Conservation (phyloP, 768 basidiomycete genomes). For the Rhodotorula diobovata region DNA sequence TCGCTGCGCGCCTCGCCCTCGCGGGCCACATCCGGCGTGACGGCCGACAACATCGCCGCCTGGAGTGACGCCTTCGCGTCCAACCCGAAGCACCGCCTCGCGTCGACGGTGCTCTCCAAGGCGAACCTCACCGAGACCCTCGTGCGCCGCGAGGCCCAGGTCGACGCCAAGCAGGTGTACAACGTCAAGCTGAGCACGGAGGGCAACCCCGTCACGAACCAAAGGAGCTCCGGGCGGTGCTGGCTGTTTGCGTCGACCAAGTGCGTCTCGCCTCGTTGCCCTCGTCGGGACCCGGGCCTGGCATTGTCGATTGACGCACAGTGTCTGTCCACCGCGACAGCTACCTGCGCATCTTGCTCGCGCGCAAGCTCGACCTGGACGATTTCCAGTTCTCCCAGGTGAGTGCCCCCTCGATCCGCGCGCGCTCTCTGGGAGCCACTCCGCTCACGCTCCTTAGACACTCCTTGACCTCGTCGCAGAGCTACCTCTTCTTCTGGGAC, state of each 20-base stretch:
- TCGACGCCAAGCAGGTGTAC: conserved; percentile 44
- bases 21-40: conserved; percentile 26
- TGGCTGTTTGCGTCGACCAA: conserved; percentile 91
- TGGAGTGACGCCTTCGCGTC: conserved; percentile 43
- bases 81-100: conserved; percentile 25
- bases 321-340: not conserved
- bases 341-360: conserved; percentile 65
- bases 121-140: conserved; percentile 44
- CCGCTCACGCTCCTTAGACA: too few species aligned
- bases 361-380: conserved; percentile 67
- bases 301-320: too few species aligned
- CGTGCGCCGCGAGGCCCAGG: conserved; percentile 40
- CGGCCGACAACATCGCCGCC: conserved; percentile 32
- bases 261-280: conserved; percentile 36
- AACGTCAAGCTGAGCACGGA: conserved; percentile 39
- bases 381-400: conserved; percentile 93
- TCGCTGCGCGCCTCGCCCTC: not conserved
- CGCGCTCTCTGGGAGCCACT: too few species aligned
- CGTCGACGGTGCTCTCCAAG: conserved; percentile 44
- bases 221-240: conserved; percentile 61
- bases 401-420: too few species aligned
- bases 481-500: conserved; percentile 76
- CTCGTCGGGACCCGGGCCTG: too few species aligned
- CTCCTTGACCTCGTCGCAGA: too few species aligned
- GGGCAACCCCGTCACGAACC: conserved; percentile 41